Conservation (phyloP, 305 asterid genomes). For the Solanum hybrid region DNA sequence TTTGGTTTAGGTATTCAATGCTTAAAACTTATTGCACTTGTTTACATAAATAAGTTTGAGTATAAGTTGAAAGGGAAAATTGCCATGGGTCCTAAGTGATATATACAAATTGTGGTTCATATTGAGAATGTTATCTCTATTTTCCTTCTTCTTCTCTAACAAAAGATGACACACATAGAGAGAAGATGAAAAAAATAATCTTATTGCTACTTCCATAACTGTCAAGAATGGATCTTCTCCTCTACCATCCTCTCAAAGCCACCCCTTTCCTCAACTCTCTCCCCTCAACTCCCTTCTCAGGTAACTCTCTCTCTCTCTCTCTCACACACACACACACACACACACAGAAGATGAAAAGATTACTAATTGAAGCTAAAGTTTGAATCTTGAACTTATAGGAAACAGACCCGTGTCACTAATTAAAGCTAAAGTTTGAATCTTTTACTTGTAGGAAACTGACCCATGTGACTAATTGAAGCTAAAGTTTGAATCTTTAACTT, state of each 20-base stretch:
- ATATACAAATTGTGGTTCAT: slow-evolving; percentile 27
- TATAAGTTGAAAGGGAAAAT: too few species aligned
- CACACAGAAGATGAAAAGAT: not conserved
- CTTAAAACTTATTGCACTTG: too few species aligned
- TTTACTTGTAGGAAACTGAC: slow-evolving; percentile 25
- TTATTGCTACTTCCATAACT: slow-evolving; percentile 15
- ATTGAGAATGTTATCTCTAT: slow-evolving; percentile 11
- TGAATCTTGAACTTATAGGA: slow-evolving; percentile 18
- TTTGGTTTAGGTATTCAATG: too few species aligned
- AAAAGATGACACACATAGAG: not conserved
- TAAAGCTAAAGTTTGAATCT: slow-evolving; percentile 2
- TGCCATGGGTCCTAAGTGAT: too few species aligned
- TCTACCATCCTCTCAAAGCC: slow-evolving; percentile 43
- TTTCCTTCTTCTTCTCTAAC: not conserved
- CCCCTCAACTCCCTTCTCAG: slow-evolving; percentile 20
- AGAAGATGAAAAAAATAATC: not conserved
- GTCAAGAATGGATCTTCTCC: slow-evolving; percentile 41
- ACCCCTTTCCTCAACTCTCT: slow-evolving; percentile 24
- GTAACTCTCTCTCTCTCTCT: slow-evolving; percentile 6
- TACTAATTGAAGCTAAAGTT: not conserved
- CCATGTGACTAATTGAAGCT: not conserved
- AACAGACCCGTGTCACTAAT: slow-evolving; percentile 7
- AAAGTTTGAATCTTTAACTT: not conserved
- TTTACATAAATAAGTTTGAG: too few species aligned
- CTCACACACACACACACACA: not conserved